Evolutionary conservation across 176 grass and related monocot species (phyloP).

Genomic region (Hordeum vulgare): DNA sequence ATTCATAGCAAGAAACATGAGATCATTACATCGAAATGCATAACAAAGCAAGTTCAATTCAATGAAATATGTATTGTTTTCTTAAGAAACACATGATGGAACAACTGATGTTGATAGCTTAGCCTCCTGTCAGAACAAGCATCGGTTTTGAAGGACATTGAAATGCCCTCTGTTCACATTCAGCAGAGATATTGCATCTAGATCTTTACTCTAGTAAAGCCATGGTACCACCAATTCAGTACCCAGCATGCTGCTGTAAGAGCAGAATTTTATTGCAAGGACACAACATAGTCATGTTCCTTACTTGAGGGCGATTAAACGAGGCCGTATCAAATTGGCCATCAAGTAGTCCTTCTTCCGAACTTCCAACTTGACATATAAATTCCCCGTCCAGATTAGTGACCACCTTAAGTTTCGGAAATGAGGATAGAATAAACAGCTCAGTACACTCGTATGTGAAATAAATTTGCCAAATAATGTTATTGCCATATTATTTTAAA

Average conservation of each 20-base stretch:
- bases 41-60: conserved; percentile 9
- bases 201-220: background rate
- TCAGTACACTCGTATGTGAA: conserved; percentile 21
- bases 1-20: conserved; percentile 22
- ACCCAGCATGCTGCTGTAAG: conserved; percentile 4
- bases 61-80: background rate
- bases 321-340: conserved; percentile 68
- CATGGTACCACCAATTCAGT: conserved; percentile 7
- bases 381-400: conserved; percentile 74
- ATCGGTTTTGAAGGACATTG: background rate
- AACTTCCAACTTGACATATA: conserved; percentile 82
- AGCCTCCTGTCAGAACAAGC: background rate
- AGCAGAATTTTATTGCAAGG: background rate
- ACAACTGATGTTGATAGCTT: background rate
- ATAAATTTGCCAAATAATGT: conserved; percentile 4
- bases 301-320: conserved; percentile 96
- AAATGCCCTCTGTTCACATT: background rate
- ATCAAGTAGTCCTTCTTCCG: conserved; percentile 90
- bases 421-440: conserved; percentile 13
- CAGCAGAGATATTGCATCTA: background rate
- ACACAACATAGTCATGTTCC: conserved; percentile 19
- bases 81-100: conserved; percentile 17
- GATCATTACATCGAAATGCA: background rate
- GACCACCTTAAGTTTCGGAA: conserved; percentile 67
- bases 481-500: background rate